Evolutionary conservation across 805 yeast genomes (phyloP), one percentile per base, ranked within the genome.

Genomic region (Candida berthetii): DNA sequence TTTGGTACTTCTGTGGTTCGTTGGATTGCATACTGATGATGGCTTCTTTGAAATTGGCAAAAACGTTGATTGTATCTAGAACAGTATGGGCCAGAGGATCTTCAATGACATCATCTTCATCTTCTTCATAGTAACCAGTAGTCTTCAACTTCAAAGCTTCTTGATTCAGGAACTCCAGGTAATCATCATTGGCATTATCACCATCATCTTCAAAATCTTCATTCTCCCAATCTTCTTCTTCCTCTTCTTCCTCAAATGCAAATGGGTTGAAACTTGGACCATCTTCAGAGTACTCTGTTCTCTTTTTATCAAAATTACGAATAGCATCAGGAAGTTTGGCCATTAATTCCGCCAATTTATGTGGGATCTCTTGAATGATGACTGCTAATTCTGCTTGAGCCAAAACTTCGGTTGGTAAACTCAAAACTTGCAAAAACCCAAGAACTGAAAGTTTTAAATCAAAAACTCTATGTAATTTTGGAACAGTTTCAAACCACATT

Each of bases 1-100:
- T 59, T 41, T 72, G 71, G 62, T 82, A 82, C 45, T 70, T 69
- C 14, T 54, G 52, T 1, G 64, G 59, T 47, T 80, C 79, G 8
- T 61, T 55, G 25, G 65, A 69, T 50, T 78, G 81, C 17, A 85
- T 55, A 2, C 58, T 54, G 3, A 66, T 44, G 15, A 86, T 61
- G 16, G 76, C 71, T 16, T 75, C 72, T 42, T 80, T 77, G 61
- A 89, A 80, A 3, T 78, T 75, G 14, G 70, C 69, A 61, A 80
- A 88, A 3, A 85, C 81, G 55, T 91, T 85, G 38, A 89, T 64
- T 34, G 70, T 66, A 55, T 91, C 97, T 37, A 93, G 71, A 3
- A 95, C 82, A 1, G 91, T 83, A 48, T 81, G 83, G 20, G 85
- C 76, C 56, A 85, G 68, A 9, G 96, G 80, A 55, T 85, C 96